Conservation (phyloP, 257 asterid genomes). For the Petrea volubilis region DNA sequence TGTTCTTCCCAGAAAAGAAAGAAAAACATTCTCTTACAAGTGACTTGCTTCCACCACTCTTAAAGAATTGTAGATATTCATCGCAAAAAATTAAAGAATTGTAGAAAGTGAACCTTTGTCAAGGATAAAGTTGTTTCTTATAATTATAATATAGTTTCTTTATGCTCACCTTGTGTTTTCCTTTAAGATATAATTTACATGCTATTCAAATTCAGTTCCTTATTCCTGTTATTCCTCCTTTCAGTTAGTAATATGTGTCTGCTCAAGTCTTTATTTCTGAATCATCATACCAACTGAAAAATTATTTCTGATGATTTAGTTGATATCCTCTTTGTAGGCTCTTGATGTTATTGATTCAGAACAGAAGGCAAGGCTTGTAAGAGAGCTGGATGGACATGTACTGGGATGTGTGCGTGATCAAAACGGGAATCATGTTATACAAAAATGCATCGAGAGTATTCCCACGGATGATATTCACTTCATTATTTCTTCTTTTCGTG, state of each 20-base stretch:
- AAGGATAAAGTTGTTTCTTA: neutral
- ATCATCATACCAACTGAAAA: neutral
- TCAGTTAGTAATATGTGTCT: neutral
- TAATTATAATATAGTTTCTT: neutral
- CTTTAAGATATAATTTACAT: too few relatives aligned
- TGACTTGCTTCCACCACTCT: too few relatives aligned
- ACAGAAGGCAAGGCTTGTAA: constrained; percentile 46
- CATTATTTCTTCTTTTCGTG: constrained; percentile 55
- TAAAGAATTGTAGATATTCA: too few relatives aligned
- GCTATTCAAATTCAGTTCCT: too few relatives aligned
- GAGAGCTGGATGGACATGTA: constrained; percentile 61
- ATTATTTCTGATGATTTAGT: constrained; percentile 5
- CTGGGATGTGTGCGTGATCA: constrained; percentile 57
- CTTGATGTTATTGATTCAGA: constrained; percentile 55
- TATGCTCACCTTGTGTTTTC: neutral
- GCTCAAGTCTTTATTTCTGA: too few relatives aligned
- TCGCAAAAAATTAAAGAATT: too few relatives aligned
- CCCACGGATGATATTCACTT: constrained; percentile 52
- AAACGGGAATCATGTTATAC: constrained; percentile 71
- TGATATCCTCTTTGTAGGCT: constrained; percentile 38
- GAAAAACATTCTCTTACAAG: too few relatives aligned
- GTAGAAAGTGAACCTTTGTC: too few relatives aligned
- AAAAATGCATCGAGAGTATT: constrained; percentile 69
- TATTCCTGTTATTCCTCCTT: neutral
- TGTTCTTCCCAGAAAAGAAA: neutral